phyloP scores from a whole-genome alignment of 129 eudicot genomes.

The Flaveria sonorensis region DNA sequence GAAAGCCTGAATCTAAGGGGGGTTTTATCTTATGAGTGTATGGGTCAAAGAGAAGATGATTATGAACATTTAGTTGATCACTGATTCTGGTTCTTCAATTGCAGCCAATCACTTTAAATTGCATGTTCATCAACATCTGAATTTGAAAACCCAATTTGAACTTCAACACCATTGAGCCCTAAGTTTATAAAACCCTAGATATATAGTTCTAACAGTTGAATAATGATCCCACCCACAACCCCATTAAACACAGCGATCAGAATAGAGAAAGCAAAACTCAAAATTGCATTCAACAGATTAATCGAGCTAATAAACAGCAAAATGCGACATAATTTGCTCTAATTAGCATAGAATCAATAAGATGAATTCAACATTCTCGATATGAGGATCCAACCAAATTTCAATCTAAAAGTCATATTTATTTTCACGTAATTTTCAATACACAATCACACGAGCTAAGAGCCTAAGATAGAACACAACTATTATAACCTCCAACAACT shows the following conservation, averaged over 20 bases:
- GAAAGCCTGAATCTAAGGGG: no score
- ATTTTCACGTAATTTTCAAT: background rate
- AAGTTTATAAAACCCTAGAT: background rate
- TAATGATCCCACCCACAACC: background rate
- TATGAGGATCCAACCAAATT: background rate
- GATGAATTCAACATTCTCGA: background rate
- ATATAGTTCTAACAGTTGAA: background rate
- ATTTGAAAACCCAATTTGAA: background rate
- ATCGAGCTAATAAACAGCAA: no score
- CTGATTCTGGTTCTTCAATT: background rate
- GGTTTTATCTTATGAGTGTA: no score
- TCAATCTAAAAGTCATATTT: background rate
- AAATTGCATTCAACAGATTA: no score
- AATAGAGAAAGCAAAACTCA: no score
- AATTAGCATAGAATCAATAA: background rate
- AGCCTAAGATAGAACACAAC: background rate
- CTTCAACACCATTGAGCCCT: background rate
- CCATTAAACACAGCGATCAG: no score
- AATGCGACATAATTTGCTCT: background rate
- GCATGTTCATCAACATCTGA: no score
- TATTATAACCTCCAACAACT: background rate
- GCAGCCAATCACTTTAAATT: background rate
- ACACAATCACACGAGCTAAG: slow-evolving; percentile 9
- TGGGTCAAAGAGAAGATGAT: no score
- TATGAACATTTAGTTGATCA: background rate